Evolutionary conservation across 345 rosid genomes (phyloP), one percentile per base, ranked within the genome.

Genomic region (Syzygium aromaticum): DNA sequence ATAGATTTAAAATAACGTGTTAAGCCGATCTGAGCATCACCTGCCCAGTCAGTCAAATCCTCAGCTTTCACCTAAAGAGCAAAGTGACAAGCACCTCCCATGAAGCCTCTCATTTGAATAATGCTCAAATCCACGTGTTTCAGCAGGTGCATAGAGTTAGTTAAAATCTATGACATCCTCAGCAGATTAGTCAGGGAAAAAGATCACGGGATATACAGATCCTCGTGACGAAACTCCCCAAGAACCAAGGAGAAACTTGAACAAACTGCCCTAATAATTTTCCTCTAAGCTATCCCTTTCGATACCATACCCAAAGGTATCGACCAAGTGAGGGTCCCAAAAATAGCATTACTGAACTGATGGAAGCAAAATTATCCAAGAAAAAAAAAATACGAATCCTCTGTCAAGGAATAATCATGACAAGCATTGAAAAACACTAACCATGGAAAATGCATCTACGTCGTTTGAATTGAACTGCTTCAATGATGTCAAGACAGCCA

Each of bases 401-500:
- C 59, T 22, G 28, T 57, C 54, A 52, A 52, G 6, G 67, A 59
- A 59, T 59, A 15, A 6, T 61, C 67, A 61, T 61, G 33, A n/a
- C 17, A 61, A 27, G 67, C 67, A n/a, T 40, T 63, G 51, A 51
- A 52, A 87, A 27, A 85, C 84, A 92, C 96, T 30, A 90, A 98
- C 99, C 98, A 94, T 91, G 85, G 97, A 95, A 91, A 96, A 95
- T 54, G 99, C 99, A 91, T 95, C 99, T 12, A 94, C 92, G 88
- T 98, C 99, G 56, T 93, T 92, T 84, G 97, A 94, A 89, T 96
- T 96, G 91, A 96, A 95, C 88, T 94, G 98, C 95, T 96, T 96
- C 92, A 98, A 92, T 82, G 98, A 91, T n/a, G 98, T 96, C 77
- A 98, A 92, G 89, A 98, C 99, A 90, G 98, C 96, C 98, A 98